These are phyloP conservation scores for Cokeromyces recurvatus DNA, from an alignment of 371 early-diverging fungal species.

Conservation along the genomic window DNA sequence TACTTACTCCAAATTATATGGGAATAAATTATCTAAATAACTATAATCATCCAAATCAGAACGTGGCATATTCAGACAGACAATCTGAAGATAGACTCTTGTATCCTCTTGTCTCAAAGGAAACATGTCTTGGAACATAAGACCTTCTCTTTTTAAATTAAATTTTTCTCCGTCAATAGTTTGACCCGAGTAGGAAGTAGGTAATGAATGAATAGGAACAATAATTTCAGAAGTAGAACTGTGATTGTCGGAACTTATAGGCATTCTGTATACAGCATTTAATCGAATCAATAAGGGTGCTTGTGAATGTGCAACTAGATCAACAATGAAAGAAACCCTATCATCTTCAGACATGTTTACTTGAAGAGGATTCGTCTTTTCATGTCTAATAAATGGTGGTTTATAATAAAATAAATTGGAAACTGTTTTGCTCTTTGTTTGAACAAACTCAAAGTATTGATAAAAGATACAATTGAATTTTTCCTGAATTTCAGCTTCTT, in stretches of 20 bases:
- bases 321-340: constrained; percentile 40
- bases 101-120: constrained; percentile 58
- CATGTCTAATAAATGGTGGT: constrained; percentile 43
- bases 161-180: constrained; percentile 24
- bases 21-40: constrained; percentile 2
- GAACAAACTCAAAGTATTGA: constrained; percentile 58
- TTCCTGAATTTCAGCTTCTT: constrained; percentile 32
- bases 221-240: too few species aligned
- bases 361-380: background rate
- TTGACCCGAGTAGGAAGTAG: constrained; percentile 43
- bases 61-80: constrained; percentile 55
- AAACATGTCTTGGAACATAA: constrained; percentile 42
- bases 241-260: constrained; percentile 5
- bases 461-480: constrained; percentile 54
- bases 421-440: constrained; percentile 28
- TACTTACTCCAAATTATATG: background rate
- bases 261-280: constrained; percentile 48
- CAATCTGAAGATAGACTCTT: constrained; percentile 52
- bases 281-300: constrained; percentile 54
- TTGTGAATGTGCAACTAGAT: constrained; percentile 48
- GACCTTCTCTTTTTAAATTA: constrained; percentile 35
- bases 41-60: constrained; percentile 13
- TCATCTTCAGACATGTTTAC: constrained; percentile 11
- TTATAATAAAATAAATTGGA: constrained; percentile 61
- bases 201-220: constrained; percentile 54